Percentiles rank a stretch among this genome's conserved stretches.
Evolutionary conservation across 768 basidiomycete species (phyloP).

Genomic region (Boletus reticulatus): DNA sequence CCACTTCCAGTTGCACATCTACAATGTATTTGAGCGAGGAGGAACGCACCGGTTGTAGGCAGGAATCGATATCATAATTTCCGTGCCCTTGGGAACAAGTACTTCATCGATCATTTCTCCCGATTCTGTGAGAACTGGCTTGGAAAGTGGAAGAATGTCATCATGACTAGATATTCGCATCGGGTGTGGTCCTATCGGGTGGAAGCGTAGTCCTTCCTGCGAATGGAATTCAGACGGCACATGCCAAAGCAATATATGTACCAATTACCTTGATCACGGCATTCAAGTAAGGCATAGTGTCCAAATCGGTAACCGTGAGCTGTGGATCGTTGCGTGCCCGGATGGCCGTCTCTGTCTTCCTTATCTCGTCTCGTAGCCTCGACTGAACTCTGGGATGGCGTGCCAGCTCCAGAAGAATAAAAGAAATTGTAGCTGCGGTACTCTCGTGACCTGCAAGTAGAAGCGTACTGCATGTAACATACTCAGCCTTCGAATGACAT

Average conservation of each 20-base stretch:
- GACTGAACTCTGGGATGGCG: slow-evolving; percentile 53
- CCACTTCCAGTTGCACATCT: background rate
- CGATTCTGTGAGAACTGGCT: slow-evolving; percentile 44
- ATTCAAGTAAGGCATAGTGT: slow-evolving; percentile 46
- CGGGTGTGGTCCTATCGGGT: slow-evolving; percentile 50
- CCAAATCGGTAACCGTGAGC: slow-evolving; percentile 37
- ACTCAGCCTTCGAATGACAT: no score
- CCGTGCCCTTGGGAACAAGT: slow-evolving; percentile 49
- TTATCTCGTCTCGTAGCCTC: slow-evolving; percentile 44
- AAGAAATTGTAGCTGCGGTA: slow-evolving; percentile 51
- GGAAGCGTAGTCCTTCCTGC: slow-evolving; percentile 45
- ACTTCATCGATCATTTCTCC: slow-evolving; percentile 45
- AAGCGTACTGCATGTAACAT: slow-evolving; percentile 32
- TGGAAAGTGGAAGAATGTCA: slow-evolving; percentile 56
- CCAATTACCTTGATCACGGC: slow-evolving; percentile 31
- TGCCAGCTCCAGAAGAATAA: slow-evolving; percentile 60
- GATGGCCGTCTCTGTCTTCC: background rate
- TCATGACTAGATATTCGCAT: slow-evolving; percentile 50
- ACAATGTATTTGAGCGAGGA: background rate
- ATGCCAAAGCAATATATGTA: background rate
- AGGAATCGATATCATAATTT: slow-evolving; percentile 47
- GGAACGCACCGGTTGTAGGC: slow-evolving; percentile 51
- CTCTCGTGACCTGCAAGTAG: slow-evolving; percentile 56
- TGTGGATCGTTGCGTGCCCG: slow-evolving; percentile 1
- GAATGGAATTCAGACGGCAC: slow-evolving; percentile 12